Percentiles rank a stretch among this genome's conserved stretches.
phyloP scores from a whole-genome alignment of 768 basidiomycete species.

The Lactarius indigo region DNA sequence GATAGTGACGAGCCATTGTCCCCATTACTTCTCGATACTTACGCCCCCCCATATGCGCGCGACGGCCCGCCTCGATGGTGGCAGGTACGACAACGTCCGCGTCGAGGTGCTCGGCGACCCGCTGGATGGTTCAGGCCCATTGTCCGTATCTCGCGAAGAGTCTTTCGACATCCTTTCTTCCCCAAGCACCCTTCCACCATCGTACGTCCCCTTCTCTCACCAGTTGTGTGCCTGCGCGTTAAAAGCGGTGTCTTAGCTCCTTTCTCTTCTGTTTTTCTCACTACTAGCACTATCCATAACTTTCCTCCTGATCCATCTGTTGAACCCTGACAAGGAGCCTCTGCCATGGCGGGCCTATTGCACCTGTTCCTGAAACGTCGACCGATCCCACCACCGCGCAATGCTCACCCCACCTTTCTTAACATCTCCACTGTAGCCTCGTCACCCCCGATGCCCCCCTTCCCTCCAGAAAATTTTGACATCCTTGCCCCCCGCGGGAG shows the following conservation, averaged over 20 bases:
- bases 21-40: constrained; percentile 40
- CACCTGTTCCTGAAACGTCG: constrained; percentile 56
- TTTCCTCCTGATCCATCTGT: constrained; percentile 82
- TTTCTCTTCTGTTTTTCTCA: constrained; percentile 72
- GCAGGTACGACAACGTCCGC: constrained; percentile 38
- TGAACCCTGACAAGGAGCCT: constrained; percentile 95
- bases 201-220: constrained; percentile 41
- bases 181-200: constrained; percentile 80
- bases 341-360: constrained; percentile 95
- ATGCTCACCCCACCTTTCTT: constrained; percentile 38
- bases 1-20: constrained; percentile 56
- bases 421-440: constrained; percentile 28
- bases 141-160: constrained; percentile 50
- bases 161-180: constrained; percentile 71
- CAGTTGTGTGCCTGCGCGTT: constrained; percentile 3
- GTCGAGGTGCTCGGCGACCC: constrained; percentile 51
- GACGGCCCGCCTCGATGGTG: constrained; percentile 58
- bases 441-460: constrained; percentile 38
- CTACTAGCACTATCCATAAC: constrained; percentile 82
- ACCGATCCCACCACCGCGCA: constrained; percentile 41
- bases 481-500: constrained; percentile 73
- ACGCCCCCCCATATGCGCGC: constrained; percentile 22
- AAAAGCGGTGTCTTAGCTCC: constrained; percentile 43
- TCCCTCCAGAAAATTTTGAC: constrained; percentile 74
- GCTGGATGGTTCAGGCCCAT: constrained; percentile 44